Base-by-base conservation (phyloP, 768 basidiomycete species). In the Suillus clintonianus region DNA sequence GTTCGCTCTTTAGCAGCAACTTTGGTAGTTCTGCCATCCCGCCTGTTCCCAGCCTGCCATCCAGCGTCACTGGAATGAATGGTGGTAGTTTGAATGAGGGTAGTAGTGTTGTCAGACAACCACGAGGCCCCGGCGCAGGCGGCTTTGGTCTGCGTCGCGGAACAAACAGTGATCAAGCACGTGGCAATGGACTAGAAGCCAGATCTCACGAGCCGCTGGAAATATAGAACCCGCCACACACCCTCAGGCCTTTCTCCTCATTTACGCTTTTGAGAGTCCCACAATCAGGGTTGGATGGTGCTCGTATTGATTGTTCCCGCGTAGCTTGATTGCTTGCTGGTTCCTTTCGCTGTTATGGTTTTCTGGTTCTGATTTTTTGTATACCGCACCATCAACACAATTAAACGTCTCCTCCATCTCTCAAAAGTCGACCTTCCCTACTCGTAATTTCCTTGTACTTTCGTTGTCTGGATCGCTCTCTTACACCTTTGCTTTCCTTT, bases 201-300 rank as follows among this genome's bases (percentile, higher is more conserved):
- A 86, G 89, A 77, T 91, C 91, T 66, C 90, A 93, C 80, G 91
- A 95, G 81, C 91, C 91, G 45, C 77, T 94, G 79, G 93, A 94
- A 76, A 88, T 94, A 83, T 93, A 81, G 68, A 77, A 56, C 48
- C 43, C 34, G 27, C 51, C 43, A 42, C n/a, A 56, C 70, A 37
- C 27, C 36, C 15, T 9, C 9, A 19, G 39, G 56, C 54, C 43
- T 47, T 45, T 42, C 27, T 42, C 36, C 50, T 60, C 47, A 41
- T 47, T 27, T 5, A 37, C 17, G 36, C 19, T 30, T 57, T 66
- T 64, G 56, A 62, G 67, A 67, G 64, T 68, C 67, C 64, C 64
- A 68, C 66, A 32, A 13, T 27, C 45, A 30, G 14, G 42, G 32
- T 67, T 71, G 65, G 55, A 62, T 64, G 56, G 62, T 60, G 65